Conservation (phyloP, 306 rosid species). For the Glycine tomentella region DNA sequence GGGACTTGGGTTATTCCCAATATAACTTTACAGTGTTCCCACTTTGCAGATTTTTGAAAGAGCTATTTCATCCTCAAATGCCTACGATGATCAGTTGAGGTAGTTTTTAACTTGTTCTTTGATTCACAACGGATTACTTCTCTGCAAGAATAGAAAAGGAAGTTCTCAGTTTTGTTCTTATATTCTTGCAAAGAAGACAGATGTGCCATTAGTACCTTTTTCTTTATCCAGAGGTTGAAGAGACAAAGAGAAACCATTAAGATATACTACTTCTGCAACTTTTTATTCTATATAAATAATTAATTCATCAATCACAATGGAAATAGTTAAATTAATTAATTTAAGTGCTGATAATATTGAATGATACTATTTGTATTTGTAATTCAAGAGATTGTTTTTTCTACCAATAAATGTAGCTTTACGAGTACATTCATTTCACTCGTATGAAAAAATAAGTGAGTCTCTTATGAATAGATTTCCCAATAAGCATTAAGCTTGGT, state of each 20-base stretch:
- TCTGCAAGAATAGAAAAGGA: neutral
- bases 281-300: neutral
- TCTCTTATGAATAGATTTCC: too few species aligned
- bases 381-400: too few species aligned
- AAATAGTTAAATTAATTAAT: too few species aligned
- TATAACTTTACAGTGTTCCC: neutral
- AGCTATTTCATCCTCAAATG: constrained; percentile 80
- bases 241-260: neutral
- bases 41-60: constrained; percentile 79
- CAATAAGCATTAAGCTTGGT: too few species aligned
- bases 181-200: neutral
- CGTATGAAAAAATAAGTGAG: too few species aligned
- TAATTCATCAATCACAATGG: too few species aligned
- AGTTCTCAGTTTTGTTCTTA: neutral
- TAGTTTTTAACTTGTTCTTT: constrained; percentile 43
- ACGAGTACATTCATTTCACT: too few species aligned
- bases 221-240: neutral
- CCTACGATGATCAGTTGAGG: constrained; percentile 85
- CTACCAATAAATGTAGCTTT: too few species aligned
- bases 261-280: neutral
- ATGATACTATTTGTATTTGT: too few species aligned
- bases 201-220: neutral
- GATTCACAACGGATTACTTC: neutral
- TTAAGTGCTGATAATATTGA: too few species aligned
- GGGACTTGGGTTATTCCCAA: too few species aligned